Conservation (phyloP, 768 basidiomycete species). For the Rubroboletus satanas region DNA sequence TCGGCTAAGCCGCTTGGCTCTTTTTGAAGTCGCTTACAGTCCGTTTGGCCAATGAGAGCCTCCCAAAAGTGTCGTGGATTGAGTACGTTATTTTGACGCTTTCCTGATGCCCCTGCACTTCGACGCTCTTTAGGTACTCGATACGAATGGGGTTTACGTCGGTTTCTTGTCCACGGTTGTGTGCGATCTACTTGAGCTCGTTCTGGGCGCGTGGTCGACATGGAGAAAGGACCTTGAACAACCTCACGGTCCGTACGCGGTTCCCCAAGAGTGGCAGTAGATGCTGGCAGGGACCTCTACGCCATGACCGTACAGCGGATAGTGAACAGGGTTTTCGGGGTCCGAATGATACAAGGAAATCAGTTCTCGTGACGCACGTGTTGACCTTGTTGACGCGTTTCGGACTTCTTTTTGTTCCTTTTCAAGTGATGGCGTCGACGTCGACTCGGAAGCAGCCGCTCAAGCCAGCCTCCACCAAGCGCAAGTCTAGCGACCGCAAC, state of each 20-base stretch:
- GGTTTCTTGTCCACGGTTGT: constrained; percentile 59
- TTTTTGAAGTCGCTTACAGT: too few relatives aligned
- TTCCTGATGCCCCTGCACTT: too few relatives aligned
- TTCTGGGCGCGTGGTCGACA: too few relatives aligned
- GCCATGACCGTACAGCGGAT: too few relatives aligned
- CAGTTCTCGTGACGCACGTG: constrained; percentile 21
- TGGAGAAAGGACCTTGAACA: too few relatives aligned
- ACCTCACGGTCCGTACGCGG: too few relatives aligned
- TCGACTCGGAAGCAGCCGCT: constrained; percentile 6
- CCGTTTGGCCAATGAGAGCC: too few relatives aligned
- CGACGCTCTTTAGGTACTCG: constrained; percentile 46
- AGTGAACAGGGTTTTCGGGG: not conserved
- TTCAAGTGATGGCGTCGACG: constrained; percentile 3
- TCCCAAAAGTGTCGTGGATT: too few relatives aligned
- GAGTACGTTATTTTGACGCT: too few relatives aligned
- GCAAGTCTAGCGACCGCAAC: constrained; percentile 14
- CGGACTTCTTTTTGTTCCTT: not conserved
- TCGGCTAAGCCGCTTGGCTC: too few relatives aligned
- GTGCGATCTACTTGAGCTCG: constrained; percentile 62
- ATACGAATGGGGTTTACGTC: constrained; percentile 61
- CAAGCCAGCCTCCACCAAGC: constrained; percentile 12
- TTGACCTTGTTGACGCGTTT: constrained; percentile 14
- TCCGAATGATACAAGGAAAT: not conserved
- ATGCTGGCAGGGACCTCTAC: too few relatives aligned
- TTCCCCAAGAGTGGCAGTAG: too few relatives aligned